A percentile compares a stretch with the other conserved stretches of the same genome.
Evolutionary conservation across 2,329 filamentous ascomycete genomes (phyloP).

Genomic region (Emmonsiellopsis sp.): DNA sequence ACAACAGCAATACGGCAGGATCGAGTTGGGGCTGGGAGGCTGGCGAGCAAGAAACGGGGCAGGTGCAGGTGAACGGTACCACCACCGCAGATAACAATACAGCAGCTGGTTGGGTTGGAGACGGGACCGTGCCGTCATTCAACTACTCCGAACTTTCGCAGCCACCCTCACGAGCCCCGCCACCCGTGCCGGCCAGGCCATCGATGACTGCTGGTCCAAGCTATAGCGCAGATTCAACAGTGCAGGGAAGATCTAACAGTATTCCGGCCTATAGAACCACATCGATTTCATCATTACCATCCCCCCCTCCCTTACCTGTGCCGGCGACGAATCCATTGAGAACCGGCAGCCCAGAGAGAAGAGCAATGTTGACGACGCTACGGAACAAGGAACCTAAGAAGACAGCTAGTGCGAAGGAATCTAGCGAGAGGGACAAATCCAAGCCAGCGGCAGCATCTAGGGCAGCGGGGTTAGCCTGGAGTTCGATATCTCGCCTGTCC

Average conservation of each 20-base stretch:
- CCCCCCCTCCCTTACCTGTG: constrained; percentile 23
- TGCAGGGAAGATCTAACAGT: neutral
- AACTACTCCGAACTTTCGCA: constrained; percentile 74
- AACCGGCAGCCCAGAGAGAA: constrained; percentile 55
- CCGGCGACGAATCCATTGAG: constrained; percentile 36
- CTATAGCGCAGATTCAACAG: neutral
- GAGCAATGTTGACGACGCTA: constrained; percentile 48
- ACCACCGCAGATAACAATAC: constrained; percentile 15
- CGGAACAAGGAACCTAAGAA: constrained; percentile 39
- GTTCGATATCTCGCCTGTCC: constrained; percentile 23
- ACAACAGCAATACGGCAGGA: constrained; percentile 14
- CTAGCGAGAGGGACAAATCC: neutral
- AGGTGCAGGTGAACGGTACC: constrained; percentile 19
- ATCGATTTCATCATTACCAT: constrained; percentile 12
- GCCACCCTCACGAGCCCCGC: constrained; percentile 44
- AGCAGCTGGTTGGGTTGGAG: constrained; percentile 58
- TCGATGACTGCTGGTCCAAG: constrained; percentile 5
- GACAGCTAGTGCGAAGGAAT: neutral
- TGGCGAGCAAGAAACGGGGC: neutral
- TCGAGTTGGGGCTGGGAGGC: constrained; percentile 1
- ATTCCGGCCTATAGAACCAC: neutral
- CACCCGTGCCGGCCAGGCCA: constrained; percentile 39
- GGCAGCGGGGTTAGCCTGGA: constrained; percentile 56
- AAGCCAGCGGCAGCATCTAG: constrained; percentile 43
- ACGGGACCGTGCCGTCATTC: constrained; percentile 71